A percentile compares a stretch with the other conserved stretches of the same genome.
These are phyloP conservation scores for Groenewaldozyma tartarivorans DNA, from an alignment of 805 yeast species.

Conservation along the genomic window DNA sequence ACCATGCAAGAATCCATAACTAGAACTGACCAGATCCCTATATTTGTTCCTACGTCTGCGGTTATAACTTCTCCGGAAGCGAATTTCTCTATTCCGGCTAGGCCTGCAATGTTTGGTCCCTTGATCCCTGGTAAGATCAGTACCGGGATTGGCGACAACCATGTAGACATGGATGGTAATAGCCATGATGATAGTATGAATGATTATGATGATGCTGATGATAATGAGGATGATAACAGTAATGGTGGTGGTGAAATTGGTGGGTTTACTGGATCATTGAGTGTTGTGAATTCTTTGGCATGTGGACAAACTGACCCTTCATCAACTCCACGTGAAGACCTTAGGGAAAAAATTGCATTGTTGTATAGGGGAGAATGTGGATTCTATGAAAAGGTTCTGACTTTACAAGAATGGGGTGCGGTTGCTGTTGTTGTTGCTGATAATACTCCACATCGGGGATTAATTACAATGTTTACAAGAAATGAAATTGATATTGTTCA, in stretches of 20 bases:
- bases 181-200: constrained; percentile 2
- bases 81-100: constrained; percentile 25
- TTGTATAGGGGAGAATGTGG: constrained; percentile 45
- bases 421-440: constrained; percentile 49
- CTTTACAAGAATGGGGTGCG: constrained; percentile 38
- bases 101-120: constrained; percentile 32
- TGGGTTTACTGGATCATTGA: constrained; percentile 19
- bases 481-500: constrained; percentile 34
- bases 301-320: constrained; percentile 15
- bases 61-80: constrained; percentile 22
- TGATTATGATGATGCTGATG: constrained; percentile 1
- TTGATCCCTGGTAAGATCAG: constrained; percentile 13
- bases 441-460: constrained; percentile 36
- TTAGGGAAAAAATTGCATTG: constrained; percentile 26
- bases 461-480: constrained; percentile 47
- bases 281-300: constrained; percentile 17
- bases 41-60: constrained; percentile 18
- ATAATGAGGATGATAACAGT: constrained; percentile 5
- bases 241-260: constrained; percentile 1
- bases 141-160: not conserved
- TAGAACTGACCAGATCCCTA: constrained; percentile 12
- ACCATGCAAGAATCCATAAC: too few relatives aligned
- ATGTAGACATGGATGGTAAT: not conserved
- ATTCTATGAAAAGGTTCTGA: constrained; percentile 42
- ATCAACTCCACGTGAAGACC: constrained; percentile 11